phyloP scores from a whole-genome alignment of 768 basidiomycete genomes.

The Mycena metata region DNA sequence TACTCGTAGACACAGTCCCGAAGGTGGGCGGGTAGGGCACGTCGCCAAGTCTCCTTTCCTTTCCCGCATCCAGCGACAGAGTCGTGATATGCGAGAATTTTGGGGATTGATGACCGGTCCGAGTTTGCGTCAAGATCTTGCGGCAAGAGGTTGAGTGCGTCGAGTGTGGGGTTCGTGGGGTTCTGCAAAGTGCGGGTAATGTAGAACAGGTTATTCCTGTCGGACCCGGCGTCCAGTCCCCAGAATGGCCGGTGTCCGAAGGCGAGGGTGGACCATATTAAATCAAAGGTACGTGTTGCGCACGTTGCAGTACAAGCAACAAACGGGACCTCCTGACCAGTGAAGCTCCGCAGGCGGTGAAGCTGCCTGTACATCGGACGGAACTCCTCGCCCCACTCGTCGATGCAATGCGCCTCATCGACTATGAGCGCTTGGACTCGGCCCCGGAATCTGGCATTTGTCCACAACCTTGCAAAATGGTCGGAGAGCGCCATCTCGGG shows the following conservation, averaged over 20 bases:
- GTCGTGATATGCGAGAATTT: conserved; percentile 21
- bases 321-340: conserved; percentile 46
- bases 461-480: conserved; percentile 47
- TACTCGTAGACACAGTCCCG: conserved; percentile 40
- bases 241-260: conserved; percentile 44
- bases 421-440: conserved; percentile 42
- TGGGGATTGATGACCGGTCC: conserved; percentile 27
- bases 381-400: conserved; percentile 46
- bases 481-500: conserved; percentile 42
- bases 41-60: conserved; percentile 27
- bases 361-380: conserved; percentile 43
- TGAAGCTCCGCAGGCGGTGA: conserved; percentile 37
- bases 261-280: no score
- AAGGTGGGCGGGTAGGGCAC: conserved; percentile 37
- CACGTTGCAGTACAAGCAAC: conserved; percentile 47
- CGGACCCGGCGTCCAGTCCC: conserved; percentile 48
- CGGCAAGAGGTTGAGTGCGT: conserved; percentile 39
- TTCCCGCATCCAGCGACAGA: conserved; percentile 17
- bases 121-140: conserved; percentile 10
- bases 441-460: conserved; percentile 42
- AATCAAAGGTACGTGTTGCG: conserved; percentile 33
- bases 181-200: conserved; percentile 32
- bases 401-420: conserved; percentile 52
- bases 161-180: conserved; percentile 34
- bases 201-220: conserved; percentile 44